Evolutionary conservation across 2,329 filamentous ascomycete species (phyloP).

Genomic region (Albophoma yamanashiensis): DNA sequence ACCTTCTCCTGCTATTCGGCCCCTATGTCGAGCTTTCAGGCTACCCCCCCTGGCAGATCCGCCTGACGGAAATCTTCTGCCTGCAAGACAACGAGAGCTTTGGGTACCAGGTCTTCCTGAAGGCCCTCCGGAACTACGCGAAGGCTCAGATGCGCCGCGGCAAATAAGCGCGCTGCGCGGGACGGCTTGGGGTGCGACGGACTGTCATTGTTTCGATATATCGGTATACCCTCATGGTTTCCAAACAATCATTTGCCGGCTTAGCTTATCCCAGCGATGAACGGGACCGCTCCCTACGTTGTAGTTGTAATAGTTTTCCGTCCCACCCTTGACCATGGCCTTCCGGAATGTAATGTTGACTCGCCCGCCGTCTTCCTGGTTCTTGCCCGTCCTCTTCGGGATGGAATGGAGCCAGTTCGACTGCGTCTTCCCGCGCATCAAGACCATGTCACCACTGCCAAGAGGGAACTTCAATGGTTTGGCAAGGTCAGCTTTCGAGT

Average conservation of each 20-base stretch:
- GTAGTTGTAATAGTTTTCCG: constrained; percentile 77
- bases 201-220: constrained; percentile 6
- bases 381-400: constrained; percentile 59
- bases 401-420: constrained; percentile 68
- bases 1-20: constrained; percentile 79
- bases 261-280: constrained; percentile 54
- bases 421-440: constrained; percentile 71
- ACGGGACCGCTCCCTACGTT: constrained; percentile 63
- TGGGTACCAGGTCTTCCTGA: constrained; percentile 87
- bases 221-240: constrained; percentile 13
- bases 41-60: constrained; percentile 94
- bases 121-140: constrained; percentile 73
- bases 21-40: constrained; percentile 76
- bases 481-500: constrained; percentile 9
- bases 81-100: constrained; percentile 69
- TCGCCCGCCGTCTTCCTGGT: constrained; percentile 49
- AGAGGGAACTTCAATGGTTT: constrained; percentile 42
- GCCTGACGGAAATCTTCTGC: constrained; percentile 87
- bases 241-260: constrained; percentile 37
- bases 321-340: constrained; percentile 60
- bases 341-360: constrained; percentile 72
- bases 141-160: constrained; percentile 84
- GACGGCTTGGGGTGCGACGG: background rate
- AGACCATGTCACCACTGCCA: constrained; percentile 62
- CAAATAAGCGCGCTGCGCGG: constrained; percentile 26